Conservation (phyloP, 1,284 basidiomycete genomes). For the Cerioporus squamosus region DNA sequence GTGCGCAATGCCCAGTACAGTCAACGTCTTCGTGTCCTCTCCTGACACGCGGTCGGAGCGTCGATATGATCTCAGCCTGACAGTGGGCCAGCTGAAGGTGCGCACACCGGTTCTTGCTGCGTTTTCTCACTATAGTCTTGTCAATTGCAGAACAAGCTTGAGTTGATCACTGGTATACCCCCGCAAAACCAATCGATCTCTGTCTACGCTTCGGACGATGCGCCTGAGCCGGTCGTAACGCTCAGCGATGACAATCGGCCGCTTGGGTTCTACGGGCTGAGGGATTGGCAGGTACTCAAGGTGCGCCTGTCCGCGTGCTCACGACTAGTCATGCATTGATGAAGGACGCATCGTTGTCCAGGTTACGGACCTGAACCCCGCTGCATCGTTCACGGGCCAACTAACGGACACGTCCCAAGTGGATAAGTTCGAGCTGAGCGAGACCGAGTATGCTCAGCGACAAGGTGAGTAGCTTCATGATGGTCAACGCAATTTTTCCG, state of each 20-base stretch:
- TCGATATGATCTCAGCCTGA: conserved; percentile 73
- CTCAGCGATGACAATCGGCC: conserved; percentile 71
- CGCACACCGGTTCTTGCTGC: neutral
- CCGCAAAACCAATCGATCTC: conserved; percentile 71
- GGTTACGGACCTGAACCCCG: conserved; percentile 83
- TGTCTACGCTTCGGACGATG: conserved; percentile 64
- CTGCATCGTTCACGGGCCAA: conserved; percentile 75
- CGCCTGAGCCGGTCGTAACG: conserved; percentile 51
- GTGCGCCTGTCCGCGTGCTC: conserved; percentile 44
- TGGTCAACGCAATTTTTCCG: neutral
- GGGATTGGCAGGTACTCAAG: conserved; percentile 75
- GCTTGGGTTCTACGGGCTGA: conserved; percentile 75
- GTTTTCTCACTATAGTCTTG: neutral
- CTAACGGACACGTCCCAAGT: conserved; percentile 86
- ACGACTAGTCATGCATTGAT: neutral
- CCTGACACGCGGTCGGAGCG: conserved; percentile 89
- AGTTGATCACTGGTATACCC: conserved; percentile 90
- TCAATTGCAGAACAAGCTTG: conserved; percentile 73
- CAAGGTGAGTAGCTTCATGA: conserved; percentile 54
- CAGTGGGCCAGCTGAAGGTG: conserved; percentile 83
- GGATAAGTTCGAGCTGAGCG: conserved; percentile 91
- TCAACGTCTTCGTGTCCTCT: conserved; percentile 82
- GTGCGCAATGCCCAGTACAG: conserved; percentile 50
- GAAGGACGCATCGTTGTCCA: conserved; percentile 34
- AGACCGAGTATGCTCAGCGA: conserved; percentile 82